Evolutionary conservation across 306 rosid species (phyloP).

Genomic region (Fragaria vesca): DNA sequence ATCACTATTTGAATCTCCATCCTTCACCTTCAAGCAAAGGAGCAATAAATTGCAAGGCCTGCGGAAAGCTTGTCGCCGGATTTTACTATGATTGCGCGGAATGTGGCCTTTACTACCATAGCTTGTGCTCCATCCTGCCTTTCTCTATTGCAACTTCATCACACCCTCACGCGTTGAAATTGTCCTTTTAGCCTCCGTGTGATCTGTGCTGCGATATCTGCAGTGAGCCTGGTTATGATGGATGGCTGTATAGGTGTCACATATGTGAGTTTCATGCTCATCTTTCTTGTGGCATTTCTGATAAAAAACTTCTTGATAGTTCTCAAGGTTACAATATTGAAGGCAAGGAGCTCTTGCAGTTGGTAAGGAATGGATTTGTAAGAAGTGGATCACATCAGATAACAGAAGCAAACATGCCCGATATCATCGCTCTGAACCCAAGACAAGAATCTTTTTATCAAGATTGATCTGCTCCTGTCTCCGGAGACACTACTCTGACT

Average conservation of each 20-base stretch:
- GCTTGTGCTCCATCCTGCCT: slow-evolving; percentile 46
- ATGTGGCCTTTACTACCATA: slow-evolving; percentile 39
- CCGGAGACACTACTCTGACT: slow-evolving; percentile 27
- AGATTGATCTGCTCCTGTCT: slow-evolving; percentile 25
- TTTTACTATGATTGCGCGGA: slow-evolving; percentile 51
- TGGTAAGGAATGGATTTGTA: slow-evolving; percentile 31
- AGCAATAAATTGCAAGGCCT: slow-evolving; percentile 36
- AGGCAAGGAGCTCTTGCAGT: slow-evolving; percentile 32
- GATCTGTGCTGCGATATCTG: slow-evolving; percentile 61
- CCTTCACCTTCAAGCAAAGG: slow-evolving; percentile 21
- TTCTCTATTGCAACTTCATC: slow-evolving; percentile 27
- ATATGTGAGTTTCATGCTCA: slow-evolving; percentile 62
- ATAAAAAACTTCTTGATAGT: slow-evolving; percentile 6
- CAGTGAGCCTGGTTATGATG: slow-evolving; percentile 34
- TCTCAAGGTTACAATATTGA: slow-evolving; percentile 3
- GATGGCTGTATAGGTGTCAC: slow-evolving; percentile 65
- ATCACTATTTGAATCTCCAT: slow-evolving; percentile 43
- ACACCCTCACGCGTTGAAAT: slow-evolving; percentile 52
- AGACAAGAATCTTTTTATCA: neutral
- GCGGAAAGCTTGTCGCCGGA: slow-evolving; percentile 33
- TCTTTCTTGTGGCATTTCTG: slow-evolving; percentile 38
- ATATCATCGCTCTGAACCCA: neutral
- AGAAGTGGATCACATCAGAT: slow-evolving; percentile 22
- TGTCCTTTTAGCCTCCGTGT: slow-evolving; percentile 42
- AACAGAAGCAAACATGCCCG: slow-evolving; percentile 10